Evolutionary conservation across 2,329 filamentous ascomycete genomes (phyloP).

Genomic region (Verticillium tricorpus): DNA sequence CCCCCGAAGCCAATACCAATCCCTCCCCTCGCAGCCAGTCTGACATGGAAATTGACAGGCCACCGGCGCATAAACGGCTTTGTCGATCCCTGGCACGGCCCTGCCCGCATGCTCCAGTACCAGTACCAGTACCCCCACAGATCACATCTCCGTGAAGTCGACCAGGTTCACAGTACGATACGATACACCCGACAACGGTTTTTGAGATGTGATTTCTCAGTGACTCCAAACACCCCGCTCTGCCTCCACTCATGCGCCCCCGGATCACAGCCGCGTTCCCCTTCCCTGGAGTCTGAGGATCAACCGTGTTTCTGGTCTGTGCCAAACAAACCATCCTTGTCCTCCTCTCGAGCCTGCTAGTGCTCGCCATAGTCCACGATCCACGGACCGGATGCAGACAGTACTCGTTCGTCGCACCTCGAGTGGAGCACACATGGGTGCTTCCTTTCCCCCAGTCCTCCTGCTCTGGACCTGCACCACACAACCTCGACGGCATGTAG

Average conservation of each 20-base stretch:
- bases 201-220: background rate
- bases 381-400: background rate
- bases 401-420: background rate
- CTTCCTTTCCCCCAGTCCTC: background rate
- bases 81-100: background rate
- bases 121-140: background rate
- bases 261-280: background rate
- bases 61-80: background rate
- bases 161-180: background rate
- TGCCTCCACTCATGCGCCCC: background rate
- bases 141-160: background rate
- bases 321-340: background rate
- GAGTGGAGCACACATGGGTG: background rate
- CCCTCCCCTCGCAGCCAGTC: background rate
- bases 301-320: background rate
- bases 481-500: background rate
- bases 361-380: background rate
- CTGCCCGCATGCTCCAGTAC: background rate
- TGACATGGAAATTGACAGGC: background rate
- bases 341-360: background rate
- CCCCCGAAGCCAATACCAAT: background rate
- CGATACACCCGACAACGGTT: background rate
- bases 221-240: background rate
- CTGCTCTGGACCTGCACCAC: background rate
- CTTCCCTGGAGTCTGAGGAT: background rate